Conservation (phyloP, 2,329 filamentous ascomycete genomes). For the Neocucurbitaria cava region DNA sequence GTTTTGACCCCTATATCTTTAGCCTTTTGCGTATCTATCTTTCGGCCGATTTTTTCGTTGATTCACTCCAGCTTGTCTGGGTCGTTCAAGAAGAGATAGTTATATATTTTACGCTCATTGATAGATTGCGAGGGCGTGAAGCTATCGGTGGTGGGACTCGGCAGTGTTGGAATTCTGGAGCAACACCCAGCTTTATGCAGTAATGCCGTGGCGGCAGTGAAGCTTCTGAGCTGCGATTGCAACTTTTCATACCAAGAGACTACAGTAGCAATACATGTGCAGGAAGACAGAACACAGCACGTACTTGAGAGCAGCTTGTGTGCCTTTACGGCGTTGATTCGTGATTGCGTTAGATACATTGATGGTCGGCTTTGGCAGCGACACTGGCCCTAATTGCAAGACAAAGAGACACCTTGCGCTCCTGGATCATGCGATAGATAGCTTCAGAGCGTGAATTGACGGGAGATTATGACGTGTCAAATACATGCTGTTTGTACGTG, state of each 20-base stretch:
- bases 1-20: too few relatives aligned
- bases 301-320: neutral
- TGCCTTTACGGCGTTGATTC: neutral
- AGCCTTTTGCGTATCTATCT: neutral
- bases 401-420: neutral
- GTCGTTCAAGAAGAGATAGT: constrained; percentile 6
- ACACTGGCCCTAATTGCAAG: neutral
- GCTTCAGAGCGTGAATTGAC: neutral
- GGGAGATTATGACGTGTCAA: neutral
- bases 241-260: neutral
- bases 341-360: neutral
- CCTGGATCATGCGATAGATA: neutral
- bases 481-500: neutral
- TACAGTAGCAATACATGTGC: neutral
- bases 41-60: constrained; percentile 8
- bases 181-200: too few relatives aligned
- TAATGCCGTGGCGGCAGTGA: too few relatives aligned
- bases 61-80: constrained; percentile 2
- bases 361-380: neutral
- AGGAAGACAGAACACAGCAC: neutral
- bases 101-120: too few relatives aligned
- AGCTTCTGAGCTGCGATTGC: neutral
- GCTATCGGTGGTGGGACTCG: too few relatives aligned
- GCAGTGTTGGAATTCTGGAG: too few relatives aligned
- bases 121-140: neutral